Percentiles rank a stretch among this genome's conserved stretches.
Evolutionary conservation across 139 green algal genomes (phyloP).

Genomic region (Dunaliella sp.): DNA sequence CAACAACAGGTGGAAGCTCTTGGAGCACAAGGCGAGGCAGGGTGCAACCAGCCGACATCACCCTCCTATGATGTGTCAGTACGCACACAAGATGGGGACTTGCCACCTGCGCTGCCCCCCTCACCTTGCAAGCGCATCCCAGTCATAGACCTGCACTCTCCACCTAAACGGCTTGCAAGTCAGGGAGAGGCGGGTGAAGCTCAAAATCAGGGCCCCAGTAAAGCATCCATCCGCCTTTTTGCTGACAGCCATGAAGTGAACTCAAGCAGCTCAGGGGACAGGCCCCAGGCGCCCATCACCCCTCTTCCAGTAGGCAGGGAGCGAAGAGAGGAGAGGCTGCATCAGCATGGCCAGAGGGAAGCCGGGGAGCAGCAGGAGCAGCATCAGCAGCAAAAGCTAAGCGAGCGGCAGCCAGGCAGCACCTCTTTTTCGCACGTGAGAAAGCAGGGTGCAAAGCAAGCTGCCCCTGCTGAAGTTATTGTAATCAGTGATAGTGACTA

Average conservation of each 20-base stretch:
- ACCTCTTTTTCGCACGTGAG: too few relatives aligned
- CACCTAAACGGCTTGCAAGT: neutral
- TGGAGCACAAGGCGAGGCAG: neutral
- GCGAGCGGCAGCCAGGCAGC: neutral
- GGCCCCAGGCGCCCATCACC: too few relatives aligned
- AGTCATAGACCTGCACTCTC: neutral
- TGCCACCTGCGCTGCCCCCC: neutral
- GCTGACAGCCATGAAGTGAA: neutral
- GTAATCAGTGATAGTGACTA: neutral
- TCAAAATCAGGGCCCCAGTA: neutral
- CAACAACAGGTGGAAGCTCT: neutral
- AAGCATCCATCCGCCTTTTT: neutral
- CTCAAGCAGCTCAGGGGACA: neutral
- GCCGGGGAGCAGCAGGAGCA: neutral
- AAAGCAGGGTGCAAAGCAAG: neutral
- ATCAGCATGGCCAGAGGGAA: neutral
- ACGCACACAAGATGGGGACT: too few relatives aligned
- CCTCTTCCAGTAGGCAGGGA: too few relatives aligned
- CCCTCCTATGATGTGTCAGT: neutral
- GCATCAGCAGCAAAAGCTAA: neutral
- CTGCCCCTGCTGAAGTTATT: neutral
- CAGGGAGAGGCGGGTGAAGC: neutral
- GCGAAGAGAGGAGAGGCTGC: too few relatives aligned
- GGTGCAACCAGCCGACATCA: neutral
- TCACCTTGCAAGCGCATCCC: neutral